Conservation (phyloP, 1,284 basidiomycete genomes). For the Ganoderma lingzhi region DNA sequence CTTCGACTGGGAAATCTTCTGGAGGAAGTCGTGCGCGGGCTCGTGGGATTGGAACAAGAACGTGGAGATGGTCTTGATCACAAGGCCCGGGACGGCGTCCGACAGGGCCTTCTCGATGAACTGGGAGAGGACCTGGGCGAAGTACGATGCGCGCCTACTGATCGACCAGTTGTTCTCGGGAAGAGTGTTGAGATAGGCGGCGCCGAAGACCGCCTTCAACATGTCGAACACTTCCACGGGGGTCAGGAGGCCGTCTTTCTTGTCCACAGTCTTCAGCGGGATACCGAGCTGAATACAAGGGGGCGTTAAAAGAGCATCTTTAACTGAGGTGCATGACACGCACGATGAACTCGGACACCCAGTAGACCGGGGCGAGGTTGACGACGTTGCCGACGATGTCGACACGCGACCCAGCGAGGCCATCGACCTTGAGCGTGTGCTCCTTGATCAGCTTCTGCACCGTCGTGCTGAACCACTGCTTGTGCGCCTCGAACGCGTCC, state of each 20-base stretch:
- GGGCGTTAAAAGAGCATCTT: background rate
- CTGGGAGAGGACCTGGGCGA: constrained; percentile 50
- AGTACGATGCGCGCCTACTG: constrained; percentile 52
- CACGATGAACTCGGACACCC: constrained; percentile 70
- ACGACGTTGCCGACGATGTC: constrained; percentile 81
- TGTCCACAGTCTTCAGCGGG: constrained; percentile 62
- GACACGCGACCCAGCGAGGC: constrained; percentile 49
- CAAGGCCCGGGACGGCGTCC: constrained; percentile 29
- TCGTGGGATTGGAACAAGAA: constrained; percentile 42
- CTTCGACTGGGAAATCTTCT: constrained; percentile 49
- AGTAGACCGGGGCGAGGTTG: constrained; percentile 71
- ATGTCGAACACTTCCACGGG: constrained; percentile 57
- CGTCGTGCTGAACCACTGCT: constrained; percentile 49
- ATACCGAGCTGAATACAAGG: constrained; percentile 56
- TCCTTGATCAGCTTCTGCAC: constrained; percentile 48
- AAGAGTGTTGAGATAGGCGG: constrained; percentile 66
- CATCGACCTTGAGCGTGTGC: constrained; percentile 47
- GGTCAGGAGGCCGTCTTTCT: constrained; percentile 56
- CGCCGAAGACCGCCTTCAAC: constrained; percentile 54
- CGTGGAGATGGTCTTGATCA: constrained; percentile 17
- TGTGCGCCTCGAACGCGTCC: constrained; percentile 32
- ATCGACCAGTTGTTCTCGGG: constrained; percentile 67
- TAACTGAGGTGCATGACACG: constrained; percentile 36
- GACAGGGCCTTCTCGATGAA: constrained; percentile 52
- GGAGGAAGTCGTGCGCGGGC: constrained; percentile 53